phyloP scores from a whole-genome alignment of 305 asterid species.

The Fraxinus baroniana region DNA sequence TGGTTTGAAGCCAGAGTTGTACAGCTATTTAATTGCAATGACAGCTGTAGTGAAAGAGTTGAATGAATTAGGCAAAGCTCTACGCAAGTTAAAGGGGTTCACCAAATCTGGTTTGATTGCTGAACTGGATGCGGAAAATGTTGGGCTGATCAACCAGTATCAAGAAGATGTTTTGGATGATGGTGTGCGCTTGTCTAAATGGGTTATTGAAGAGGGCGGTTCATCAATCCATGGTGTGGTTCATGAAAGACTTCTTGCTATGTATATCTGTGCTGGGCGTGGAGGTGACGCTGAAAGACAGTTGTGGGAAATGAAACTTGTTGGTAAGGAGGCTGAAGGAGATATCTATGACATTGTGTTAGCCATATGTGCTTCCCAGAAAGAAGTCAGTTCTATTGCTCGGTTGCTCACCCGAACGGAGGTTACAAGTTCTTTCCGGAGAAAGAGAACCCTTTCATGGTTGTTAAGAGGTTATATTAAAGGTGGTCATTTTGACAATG shows the following conservation, averaged over 20 bases:
- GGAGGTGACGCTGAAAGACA: constrained; percentile 81
- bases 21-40: constrained; percentile 92
- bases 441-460: constrained; percentile 78
- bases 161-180: constrained; percentile 57
- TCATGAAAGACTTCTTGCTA: constrained; percentile 84
- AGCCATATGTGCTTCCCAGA: constrained; percentile 89
- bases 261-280: constrained; percentile 81
- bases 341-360: constrained; percentile 79
- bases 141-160: constrained; percentile 53
- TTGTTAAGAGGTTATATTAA: constrained; percentile 85
- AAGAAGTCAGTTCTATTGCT: constrained; percentile 51
- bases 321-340: constrained; percentile 64
- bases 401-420: constrained; percentile 69
- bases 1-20: constrained; percentile 76
- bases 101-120: constrained; percentile 54
- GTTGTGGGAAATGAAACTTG: constrained; percentile 83
- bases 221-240: constrained; percentile 58
- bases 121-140: constrained; percentile 50
- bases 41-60: constrained; percentile 89
- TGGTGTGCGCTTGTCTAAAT: constrained; percentile 61
- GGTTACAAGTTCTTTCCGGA: constrained; percentile 45
- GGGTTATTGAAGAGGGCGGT: constrained; percentile 64
- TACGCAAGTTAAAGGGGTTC: constrained; percentile 70
- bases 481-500: constrained; percentile 81
- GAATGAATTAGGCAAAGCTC: constrained; percentile 78